These are phyloP conservation scores for Sclerotinia glacialis DNA, from an alignment of 2,329 filamentous ascomycete genomes.

Conservation along the genomic window DNA sequence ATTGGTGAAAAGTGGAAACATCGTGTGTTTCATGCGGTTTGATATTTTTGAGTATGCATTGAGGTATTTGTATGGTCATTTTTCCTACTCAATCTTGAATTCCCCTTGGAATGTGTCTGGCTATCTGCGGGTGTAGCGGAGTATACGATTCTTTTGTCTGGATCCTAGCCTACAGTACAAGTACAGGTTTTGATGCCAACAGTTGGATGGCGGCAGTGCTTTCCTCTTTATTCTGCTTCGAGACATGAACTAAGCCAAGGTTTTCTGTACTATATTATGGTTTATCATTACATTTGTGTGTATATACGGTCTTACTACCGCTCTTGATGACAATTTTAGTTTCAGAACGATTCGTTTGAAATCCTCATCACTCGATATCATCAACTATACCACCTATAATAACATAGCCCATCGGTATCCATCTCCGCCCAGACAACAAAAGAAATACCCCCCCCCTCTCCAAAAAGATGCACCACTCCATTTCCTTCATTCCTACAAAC, in stretches of 20 bases:
- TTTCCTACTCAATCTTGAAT: background rate
- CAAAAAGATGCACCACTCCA: too few species aligned
- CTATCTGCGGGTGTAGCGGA: too few species aligned
- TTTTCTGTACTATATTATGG: background rate
- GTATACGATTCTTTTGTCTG: background rate
- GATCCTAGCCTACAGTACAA: background rate
- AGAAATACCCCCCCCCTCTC: too few species aligned
- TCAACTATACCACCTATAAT: too few species aligned
- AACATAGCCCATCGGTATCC: too few species aligned
- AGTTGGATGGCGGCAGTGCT: background rate
- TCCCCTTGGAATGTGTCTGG: background rate
- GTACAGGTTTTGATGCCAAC: background rate
- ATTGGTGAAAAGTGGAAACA: background rate
- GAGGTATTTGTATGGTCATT: background rate
- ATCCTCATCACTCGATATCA: too few species aligned
- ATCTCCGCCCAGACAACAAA: too few species aligned
- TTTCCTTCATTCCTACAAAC: background rate
- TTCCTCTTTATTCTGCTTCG: background rate
- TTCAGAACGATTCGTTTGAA: too few species aligned
- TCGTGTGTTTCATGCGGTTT: background rate
- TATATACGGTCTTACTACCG: too few species aligned
- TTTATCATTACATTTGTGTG: background rate
- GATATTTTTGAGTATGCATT: background rate
- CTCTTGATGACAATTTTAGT: too few species aligned
- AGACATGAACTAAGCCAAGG: background rate